Evolutionary conservation across 257 asterid genomes (phyloP).

Genomic region (Fraxinus pennsylvanica): DNA sequence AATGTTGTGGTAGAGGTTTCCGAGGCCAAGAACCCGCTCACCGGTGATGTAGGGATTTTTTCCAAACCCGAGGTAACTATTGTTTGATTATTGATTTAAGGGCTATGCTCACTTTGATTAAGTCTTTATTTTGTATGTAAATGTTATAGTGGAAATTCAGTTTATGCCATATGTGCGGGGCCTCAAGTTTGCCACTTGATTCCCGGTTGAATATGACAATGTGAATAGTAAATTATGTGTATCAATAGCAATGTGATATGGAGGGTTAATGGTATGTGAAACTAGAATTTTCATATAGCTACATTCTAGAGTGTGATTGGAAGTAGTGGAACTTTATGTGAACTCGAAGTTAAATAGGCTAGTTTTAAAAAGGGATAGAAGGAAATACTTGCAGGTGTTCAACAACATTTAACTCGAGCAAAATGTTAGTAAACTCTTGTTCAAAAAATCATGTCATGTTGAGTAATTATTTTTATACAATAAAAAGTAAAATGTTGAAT

Average conservation of each 20-base stretch:
- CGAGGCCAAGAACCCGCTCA: conserved; percentile 58
- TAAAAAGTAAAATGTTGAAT: not conserved
- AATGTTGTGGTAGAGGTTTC: conserved; percentile 76
- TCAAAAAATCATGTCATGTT: no score
- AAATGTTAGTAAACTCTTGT: not conserved
- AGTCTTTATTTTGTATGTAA: not conserved
- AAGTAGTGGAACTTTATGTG: not conserved
- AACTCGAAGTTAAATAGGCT: not conserved
- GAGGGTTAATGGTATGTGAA: not conserved
- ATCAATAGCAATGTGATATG: not conserved
- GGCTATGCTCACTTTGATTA: conserved; percentile 8
- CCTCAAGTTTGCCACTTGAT: not conserved
- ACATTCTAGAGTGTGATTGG: not conserved
- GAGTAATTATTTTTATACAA: not conserved
- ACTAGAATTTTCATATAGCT: not conserved
- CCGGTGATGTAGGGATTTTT: conserved; percentile 77
- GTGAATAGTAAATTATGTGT: not conserved
- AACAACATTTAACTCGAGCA: not conserved
- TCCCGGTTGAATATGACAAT: not conserved
- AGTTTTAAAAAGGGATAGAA: not conserved
- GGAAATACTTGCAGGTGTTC: not conserved
- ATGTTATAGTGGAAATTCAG: not conserved
- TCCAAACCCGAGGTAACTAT: conserved; percentile 78
- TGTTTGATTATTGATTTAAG: not conserved
- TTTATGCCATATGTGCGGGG: not conserved